These are phyloP conservation scores for Pseudozyma tsukubaensis DNA, from an alignment of 1,284 basidiomycete species.

Conservation along the genomic window DNA sequence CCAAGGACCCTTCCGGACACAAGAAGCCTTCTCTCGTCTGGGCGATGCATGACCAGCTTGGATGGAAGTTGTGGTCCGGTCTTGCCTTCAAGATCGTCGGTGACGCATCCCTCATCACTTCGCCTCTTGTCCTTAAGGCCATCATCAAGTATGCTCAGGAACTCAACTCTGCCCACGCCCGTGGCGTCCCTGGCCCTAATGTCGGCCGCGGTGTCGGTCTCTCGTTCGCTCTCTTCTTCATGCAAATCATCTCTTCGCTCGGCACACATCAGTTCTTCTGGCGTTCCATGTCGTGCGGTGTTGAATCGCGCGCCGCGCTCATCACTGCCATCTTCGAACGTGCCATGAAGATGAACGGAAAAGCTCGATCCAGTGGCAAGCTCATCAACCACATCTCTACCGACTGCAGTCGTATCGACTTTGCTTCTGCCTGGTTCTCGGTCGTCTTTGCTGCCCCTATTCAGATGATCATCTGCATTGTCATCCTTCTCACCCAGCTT, in stretches of 20 bases:
- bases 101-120: conserved; percentile 61
- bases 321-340: conserved; percentile 88
- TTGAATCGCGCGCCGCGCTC: conserved; percentile 84
- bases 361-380: conserved; percentile 84
- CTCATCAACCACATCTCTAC: conserved; percentile 93
- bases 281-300: conserved; percentile 70
- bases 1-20: conserved; percentile 50
- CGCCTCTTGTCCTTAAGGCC: conserved; percentile 60
- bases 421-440: conserved; percentile 82
- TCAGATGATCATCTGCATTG: conserved; percentile 70
- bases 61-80: conserved; percentile 83
- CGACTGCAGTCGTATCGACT: conserved; percentile 90
- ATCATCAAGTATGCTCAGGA: conserved; percentile 60
- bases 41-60: conserved; percentile 84
- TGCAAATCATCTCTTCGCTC: conserved; percentile 79
- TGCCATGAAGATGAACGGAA: conserved; percentile 81
- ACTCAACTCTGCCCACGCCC: conserved; percentile 35
- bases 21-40: conserved; percentile 75
- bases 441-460: conserved; percentile 80
- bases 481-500: conserved; percentile 78
- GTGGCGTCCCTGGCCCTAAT: conserved; percentile 25
- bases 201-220: conserved; percentile 61
- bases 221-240: conserved; percentile 73
- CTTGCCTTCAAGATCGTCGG: conserved; percentile 75
- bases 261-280: conserved; percentile 85